A percentile compares a stretch with the other conserved stretches of the same genome.
Evolutionary conservation across 139 green algal species (phyloP).

Genomic region (Asterochloris sp.): DNA sequence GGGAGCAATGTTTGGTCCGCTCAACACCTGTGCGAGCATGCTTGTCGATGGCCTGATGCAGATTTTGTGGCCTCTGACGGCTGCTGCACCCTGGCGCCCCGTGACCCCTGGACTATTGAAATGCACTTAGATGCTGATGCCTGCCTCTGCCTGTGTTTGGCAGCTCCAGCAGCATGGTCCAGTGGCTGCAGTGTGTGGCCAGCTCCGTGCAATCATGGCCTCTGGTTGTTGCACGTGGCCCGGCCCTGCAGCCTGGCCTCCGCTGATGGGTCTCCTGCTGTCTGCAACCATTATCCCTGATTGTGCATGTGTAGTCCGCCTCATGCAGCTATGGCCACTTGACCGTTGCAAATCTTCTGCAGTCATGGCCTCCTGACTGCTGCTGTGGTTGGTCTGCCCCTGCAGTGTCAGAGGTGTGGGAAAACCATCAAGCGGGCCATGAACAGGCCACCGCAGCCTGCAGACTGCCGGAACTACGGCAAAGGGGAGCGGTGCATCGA

Average conservation of each 20-base stretch:
- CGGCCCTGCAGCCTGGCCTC: not conserved
- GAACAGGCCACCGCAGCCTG: constrained; percentile 63
- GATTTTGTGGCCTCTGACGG: no score
- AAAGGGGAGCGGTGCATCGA: constrained; percentile 41
- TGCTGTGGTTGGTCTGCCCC: constrained; percentile 23
- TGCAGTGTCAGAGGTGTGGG: constrained; percentile 47
- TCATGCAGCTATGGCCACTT: not conserved
- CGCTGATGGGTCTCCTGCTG: not conserved
- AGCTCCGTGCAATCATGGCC: no score
- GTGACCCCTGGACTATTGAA: no score
- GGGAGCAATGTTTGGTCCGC: not conserved
- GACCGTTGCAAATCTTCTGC: not conserved
- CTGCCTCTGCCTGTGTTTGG: no score
- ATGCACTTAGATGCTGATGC: no score
- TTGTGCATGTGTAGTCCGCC: no score
- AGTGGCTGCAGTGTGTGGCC: no score
- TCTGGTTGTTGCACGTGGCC: no score
- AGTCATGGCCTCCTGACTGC: constrained; percentile 38
- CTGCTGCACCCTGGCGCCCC: not conserved
- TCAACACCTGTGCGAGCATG: not conserved
- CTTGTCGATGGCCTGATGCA: not conserved
- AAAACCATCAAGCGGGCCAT: constrained; percentile 55
- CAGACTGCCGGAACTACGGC: constrained; percentile 47
- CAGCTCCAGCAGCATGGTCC: no score
- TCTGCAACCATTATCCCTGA: not conserved